Evolutionary conservation across 1,284 basidiomycete species (phyloP).

Genomic region (Cryptococcus hybrid): DNA sequence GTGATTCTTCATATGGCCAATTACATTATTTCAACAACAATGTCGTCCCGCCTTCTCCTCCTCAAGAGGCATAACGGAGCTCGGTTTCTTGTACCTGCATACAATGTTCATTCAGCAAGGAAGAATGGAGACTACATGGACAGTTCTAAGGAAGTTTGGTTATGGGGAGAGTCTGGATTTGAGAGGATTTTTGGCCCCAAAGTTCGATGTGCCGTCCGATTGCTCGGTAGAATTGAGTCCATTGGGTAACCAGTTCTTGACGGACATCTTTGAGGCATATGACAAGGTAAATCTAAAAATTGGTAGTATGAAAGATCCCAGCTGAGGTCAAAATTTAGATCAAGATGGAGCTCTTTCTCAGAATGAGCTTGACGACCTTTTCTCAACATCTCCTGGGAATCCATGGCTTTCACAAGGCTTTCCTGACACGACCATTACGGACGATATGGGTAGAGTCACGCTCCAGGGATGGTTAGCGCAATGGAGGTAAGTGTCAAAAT

Average conservation of each 20-base stretch:
- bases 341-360: conserved; percentile 89
- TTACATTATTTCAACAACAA: conserved; percentile 61
- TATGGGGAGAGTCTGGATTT: conserved; percentile 92
- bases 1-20: conserved; percentile 17
- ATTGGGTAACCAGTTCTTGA: conserved; percentile 93
- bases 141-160: conserved; percentile 89
- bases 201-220: conserved; percentile 88
- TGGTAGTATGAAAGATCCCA: not conserved
- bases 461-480: conserved; percentile 98
- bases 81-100: conserved; percentile 91
- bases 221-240: conserved; percentile 94
- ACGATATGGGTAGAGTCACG: conserved; percentile 86
- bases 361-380: conserved; percentile 76
- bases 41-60: conserved; percentile 55
- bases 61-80: conserved; percentile 72
- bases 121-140: conserved; percentile 97
- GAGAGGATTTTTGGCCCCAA: conserved; percentile 66
- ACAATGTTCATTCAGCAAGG: conserved; percentile 97
- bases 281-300: conserved; percentile 65
- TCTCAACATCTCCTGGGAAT: conserved; percentile 91
- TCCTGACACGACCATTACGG: conserved; percentile 84
- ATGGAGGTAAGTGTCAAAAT: conserved; percentile 63
- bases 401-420: conserved; percentile 86
- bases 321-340: conserved; percentile 52
- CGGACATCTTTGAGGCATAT: conserved; percentile 93